Evolutionary conservation across 352 stramenopile genomes (phyloP).

Genomic region (Pythium folliculosum): DNA sequence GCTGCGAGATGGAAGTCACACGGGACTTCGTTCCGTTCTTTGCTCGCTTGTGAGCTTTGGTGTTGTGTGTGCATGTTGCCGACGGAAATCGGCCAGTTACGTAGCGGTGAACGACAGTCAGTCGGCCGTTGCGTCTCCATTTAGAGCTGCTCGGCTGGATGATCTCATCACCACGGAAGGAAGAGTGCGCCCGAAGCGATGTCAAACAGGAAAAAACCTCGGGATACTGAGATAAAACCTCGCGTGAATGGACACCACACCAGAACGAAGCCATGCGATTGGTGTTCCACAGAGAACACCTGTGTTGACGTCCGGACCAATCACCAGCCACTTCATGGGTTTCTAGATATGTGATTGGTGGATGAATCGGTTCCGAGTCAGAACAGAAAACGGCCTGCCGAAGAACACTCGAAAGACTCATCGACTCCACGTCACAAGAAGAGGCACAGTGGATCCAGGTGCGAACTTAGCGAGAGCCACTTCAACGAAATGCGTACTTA

Average conservation of each 20-base stretch:
- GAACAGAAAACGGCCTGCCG: constrained; percentile 4
- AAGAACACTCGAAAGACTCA: background rate
- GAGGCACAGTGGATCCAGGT: background rate
- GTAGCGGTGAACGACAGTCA: background rate
- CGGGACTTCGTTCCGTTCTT: constrained; percentile 23
- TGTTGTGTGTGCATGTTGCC: constrained; percentile 16
- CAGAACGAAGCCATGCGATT: constrained; percentile 8
- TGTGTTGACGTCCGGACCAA: constrained; percentile 21
- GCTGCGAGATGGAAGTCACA: background rate
- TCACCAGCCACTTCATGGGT: background rate
- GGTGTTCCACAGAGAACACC: constrained; percentile 27
- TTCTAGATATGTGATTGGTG: constrained; percentile 2
- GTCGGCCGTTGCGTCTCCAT: background rate
- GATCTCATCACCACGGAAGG: background rate
- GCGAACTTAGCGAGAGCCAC: background rate
- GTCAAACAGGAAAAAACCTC: constrained; percentile 26
- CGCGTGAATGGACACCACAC: background rate
- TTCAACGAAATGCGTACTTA: background rate
- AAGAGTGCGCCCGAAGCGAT: background rate
- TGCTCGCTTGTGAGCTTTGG: constrained; percentile 8
- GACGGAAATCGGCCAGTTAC: background rate
- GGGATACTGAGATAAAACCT: background rate
- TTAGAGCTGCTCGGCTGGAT: background rate
- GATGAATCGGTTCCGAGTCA: background rate
- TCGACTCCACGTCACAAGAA: background rate